These are phyloP conservation scores for Rhodamnia argentea DNA, from an alignment of 345 rosid species.

Conservation along the genomic window DNA sequence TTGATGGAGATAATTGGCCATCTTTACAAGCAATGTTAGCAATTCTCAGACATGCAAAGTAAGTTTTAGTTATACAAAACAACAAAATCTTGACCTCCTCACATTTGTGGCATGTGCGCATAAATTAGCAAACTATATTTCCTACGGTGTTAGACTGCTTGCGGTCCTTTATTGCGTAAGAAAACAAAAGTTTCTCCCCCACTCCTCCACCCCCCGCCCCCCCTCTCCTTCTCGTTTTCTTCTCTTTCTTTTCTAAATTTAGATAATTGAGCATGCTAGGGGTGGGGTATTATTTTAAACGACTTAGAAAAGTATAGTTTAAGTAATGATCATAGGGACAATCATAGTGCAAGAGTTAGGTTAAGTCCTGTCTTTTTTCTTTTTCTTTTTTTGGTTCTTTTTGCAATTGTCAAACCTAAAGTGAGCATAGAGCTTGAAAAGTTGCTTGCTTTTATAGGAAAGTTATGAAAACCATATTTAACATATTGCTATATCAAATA, in stretches of 20 bases:
- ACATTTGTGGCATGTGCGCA: too few relatives aligned
- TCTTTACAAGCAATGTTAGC: not conserved
- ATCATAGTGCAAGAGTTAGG: not conserved
- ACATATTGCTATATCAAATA: not conserved
- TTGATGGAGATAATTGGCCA: not conserved
- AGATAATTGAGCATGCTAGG: not conserved
- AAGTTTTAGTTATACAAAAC: too few relatives aligned
- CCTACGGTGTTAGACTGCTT: slow-evolving; percentile 22
- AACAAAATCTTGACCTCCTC: too few relatives aligned
- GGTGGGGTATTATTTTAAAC: not conserved
- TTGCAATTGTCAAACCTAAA: not conserved
- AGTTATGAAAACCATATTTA: not conserved
- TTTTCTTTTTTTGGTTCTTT: not conserved
- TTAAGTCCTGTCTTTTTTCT: not conserved
- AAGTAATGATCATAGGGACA: not conserved
- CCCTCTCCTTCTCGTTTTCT: too few relatives aligned
- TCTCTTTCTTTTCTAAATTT: too few relatives aligned
- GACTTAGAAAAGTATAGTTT: not conserved
- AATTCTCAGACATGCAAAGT: not conserved
- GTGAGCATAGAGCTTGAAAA: not conserved
- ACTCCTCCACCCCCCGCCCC: too few relatives aligned
- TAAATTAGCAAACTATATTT: too few relatives aligned
- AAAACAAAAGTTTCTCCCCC: not conserved
- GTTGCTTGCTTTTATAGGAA: not conserved
- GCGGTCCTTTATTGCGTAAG: slow-evolving; percentile 71